A percentile compares a stretch with the other conserved stretches of the same genome.
These are phyloP conservation scores for Plenodomus lindquistii DNA, from an alignment of 2,329 filamentous ascomycete species.

Conservation along the genomic window DNA sequence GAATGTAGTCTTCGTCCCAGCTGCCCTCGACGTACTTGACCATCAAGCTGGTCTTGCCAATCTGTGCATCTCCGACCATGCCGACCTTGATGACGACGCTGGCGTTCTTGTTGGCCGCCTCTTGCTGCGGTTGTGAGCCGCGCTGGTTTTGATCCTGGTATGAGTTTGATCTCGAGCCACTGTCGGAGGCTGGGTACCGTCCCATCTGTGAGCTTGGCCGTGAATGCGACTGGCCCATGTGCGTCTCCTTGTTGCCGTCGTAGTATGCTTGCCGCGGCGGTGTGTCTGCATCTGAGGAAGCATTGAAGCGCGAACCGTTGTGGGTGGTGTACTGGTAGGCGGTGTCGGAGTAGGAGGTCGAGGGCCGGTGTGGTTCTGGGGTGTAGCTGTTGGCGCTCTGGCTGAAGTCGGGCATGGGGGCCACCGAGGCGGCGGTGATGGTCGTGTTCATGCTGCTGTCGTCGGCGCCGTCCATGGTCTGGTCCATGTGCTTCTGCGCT, in stretches of 20 bases:
- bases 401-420: slow-evolving; percentile 46
- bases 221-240: slow-evolving; percentile 44
- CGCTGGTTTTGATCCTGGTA: slow-evolving; percentile 56
- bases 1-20: slow-evolving; percentile 99
- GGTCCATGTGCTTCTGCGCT: slow-evolving; percentile 22
- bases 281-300: slow-evolving; percentile 54
- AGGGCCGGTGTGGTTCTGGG: slow-evolving; percentile 52
- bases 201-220: slow-evolving; percentile 57
- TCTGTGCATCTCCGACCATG: slow-evolving; percentile 99
- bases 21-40: slow-evolving; percentile 99
- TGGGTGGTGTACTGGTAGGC: slow-evolving; percentile 46
- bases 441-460: slow-evolving; percentile 54
- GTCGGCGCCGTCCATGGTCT: slow-evolving; percentile 47
- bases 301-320: slow-evolving; percentile 47
- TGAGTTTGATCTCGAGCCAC: slow-evolving; percentile 37
- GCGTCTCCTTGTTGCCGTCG: slow-evolving; percentile 36
- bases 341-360: slow-evolving; percentile 59
- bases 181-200: slow-evolving; percentile 52
- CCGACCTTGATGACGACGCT: slow-evolving; percentile 98
- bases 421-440: slow-evolving; percentile 47
- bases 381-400: slow-evolving; percentile 28
- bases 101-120: slow-evolving; percentile 53
- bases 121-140: slow-evolving; percentile 45
- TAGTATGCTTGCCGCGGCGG: slow-evolving; percentile 43
- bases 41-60: slow-evolving; percentile 98